Base-by-base conservation (phyloP, 139 green algal species). In the Volvox africanus region DNA sequence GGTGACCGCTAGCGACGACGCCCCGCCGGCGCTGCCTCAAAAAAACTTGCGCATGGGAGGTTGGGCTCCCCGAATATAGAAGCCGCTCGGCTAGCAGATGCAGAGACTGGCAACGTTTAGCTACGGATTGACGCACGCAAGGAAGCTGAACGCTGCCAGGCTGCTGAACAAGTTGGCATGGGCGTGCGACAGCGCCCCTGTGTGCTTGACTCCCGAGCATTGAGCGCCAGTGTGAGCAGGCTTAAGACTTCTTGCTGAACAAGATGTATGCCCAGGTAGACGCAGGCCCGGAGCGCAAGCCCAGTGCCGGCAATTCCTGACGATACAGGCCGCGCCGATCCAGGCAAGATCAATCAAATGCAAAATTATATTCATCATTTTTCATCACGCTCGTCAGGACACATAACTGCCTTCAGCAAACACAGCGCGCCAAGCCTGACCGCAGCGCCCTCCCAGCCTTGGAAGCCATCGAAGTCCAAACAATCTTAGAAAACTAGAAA, bases 191-290 rank as follows among this genome's bases (percentile, higher is more conserved):
- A 21, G 21, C 67, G 44, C 35, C 83, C 67, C 83, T 28, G 67
- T 18, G 30, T 69, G 36, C 67, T 28, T 88, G 83, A 17, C 67
- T 73, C 67, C 67, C 28, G 24, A 88, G 83, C 83, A 88, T 88
- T 88, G 71, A 79, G 80, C 80, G 80, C 80, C 50, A 71, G 50
- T 86, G 50, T 44, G 30, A 86, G 80, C 50, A 21, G 18, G 44
- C 11, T 81, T 28, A 81, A 55, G 22, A 6, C 26, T 80, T 80
- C 22, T 28, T 75, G 67, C 67, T 32, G 11, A 75, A 75, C 22
- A 75, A 9, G 11, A 75, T 75, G 9, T 55, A 55, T 75, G 24
- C 24, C 67, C 22, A 75, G 67, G 24, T 75, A 28, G 44, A 55
- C 9, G 44, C 44, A 55, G 44, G 44, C 44, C 44, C 44, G 44